Conservation (phyloP, 257 asterid genomes). For the Solanum sitiens region DNA sequence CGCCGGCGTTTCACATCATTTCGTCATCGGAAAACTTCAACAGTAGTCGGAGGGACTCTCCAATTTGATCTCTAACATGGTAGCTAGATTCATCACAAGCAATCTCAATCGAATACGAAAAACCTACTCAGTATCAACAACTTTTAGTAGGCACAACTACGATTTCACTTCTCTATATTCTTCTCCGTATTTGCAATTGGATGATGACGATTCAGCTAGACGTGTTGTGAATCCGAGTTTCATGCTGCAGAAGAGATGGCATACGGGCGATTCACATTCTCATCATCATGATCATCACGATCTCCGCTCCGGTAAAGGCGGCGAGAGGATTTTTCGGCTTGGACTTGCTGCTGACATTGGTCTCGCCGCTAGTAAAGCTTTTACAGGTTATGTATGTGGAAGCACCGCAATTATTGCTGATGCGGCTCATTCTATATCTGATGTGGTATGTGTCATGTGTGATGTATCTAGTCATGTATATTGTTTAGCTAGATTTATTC, state of each 20-base stretch:
- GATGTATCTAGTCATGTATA: not conserved
- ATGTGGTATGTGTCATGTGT: slow-evolving; percentile 47
- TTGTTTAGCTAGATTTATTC: not conserved
- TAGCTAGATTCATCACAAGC: slow-evolving; percentile 33
- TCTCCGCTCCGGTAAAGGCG: slow-evolving; percentile 43
- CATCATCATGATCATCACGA: slow-evolving; percentile 32
- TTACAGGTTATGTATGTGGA: slow-evolving; percentile 80
- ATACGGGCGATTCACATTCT: slow-evolving; percentile 42
- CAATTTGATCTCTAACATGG: slow-evolving; percentile 26
- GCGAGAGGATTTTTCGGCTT: slow-evolving; percentile 79
- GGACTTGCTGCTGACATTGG: slow-evolving; percentile 90
- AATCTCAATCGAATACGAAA: slow-evolving; percentile 26
- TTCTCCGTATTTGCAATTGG: slow-evolving; percentile 6
- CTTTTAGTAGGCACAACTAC: not conserved
- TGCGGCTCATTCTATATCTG: slow-evolving; percentile 92
- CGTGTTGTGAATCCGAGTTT: slow-evolving; percentile 31
- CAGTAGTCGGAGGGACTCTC: not conserved
- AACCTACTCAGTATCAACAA: slow-evolving; percentile 12
- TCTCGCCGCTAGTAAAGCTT: slow-evolving; percentile 76
- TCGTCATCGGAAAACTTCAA: not conserved
- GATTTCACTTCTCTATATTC: slow-evolving; percentile 2
- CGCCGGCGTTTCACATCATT: not conserved
- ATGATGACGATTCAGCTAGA: not conserved
- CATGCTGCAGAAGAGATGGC: slow-evolving; percentile 60
- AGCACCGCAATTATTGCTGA: slow-evolving; percentile 97